Base-by-base conservation (phyloP, 176 grass and related monocot species). In the Coix lacrymajobi region DNA sequence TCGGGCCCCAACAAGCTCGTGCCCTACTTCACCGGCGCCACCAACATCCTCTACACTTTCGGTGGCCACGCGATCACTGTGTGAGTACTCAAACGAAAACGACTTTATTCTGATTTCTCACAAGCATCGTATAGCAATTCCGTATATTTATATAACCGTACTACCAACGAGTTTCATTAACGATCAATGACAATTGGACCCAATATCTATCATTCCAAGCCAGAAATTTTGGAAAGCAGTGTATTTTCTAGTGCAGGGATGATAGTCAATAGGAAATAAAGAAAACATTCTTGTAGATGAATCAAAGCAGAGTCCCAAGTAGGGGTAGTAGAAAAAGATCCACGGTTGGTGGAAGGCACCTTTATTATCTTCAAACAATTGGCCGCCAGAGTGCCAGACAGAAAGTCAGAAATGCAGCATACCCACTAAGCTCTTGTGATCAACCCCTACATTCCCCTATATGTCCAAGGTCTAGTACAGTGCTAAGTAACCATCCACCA, bases 31-130 rank as follows among this genome's bases (percentile, higher is more conserved):
- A 90, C 88, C 1, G 88, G 88, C 79, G 88, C 88, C 72, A 90
- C 88, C 78, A 90, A 90, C 83, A 90, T 90, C 79, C 88, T 90
- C 65, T 90, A 90, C 79, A 86, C 88, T 5, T 90, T 90, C 58
- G 88, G 88, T n/a, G 88, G 83, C 29, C 88, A 90, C 45, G 88
- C 88, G 8, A 46, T 86, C 66, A 90, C 88, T 44, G 88, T 90
- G 88, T 90, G 60, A 90, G 88, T 84, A 24, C 75, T 72, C 4
- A 0, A 51, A 60, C 1, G 31, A 33, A 1, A 58, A 72, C 1
- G 36, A 51, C 17, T 33, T 33, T 33, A 4, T 33, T 33, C n/a
- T n/a, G n/a, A n/a, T n/a, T n/a, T n/a, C n/a, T n/a, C n/a, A n/a
- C n/a, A n/a, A n/a, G n/a, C n/a, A n/a, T n/a, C n/a, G n/a, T n/a